These are phyloP conservation scores for Pleurotus platypus DNA, from an alignment of 768 basidiomycete species.

Conservation along the genomic window DNA sequence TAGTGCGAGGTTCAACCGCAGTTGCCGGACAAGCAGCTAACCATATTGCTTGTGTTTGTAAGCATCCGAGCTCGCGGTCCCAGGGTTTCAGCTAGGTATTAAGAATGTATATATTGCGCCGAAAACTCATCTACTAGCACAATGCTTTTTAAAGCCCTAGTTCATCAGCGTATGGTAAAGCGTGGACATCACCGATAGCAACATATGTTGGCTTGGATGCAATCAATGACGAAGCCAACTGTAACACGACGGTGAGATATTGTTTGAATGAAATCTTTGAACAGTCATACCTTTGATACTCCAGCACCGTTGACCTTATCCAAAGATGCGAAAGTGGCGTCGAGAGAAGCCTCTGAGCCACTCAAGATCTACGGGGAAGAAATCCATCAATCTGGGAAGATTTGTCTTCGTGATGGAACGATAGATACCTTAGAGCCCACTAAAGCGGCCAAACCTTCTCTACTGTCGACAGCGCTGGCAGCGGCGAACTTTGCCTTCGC, in stretches of 20 bases:
- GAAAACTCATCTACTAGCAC: conserved; percentile 3
- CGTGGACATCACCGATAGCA: conserved; percentile 72
- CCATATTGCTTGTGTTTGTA: too few relatives aligned
- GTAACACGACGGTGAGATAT: neutral
- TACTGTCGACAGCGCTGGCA: conserved; percentile 64
- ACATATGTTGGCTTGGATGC: conserved; percentile 84
- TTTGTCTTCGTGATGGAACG: neutral
- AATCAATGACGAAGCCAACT: conserved; percentile 67
- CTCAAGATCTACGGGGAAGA: conserved; percentile 51
- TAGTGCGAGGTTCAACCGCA: too few relatives aligned
- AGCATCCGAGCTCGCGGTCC: too few relatives aligned
- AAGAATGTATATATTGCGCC: neutral
- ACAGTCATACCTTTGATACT: conserved; percentile 62
- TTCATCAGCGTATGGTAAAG: conserved; percentile 83
- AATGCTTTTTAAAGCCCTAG: conserved; percentile 57
- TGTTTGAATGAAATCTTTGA: too few relatives aligned
- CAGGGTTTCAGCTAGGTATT: neutral
- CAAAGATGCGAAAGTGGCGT: conserved; percentile 60
- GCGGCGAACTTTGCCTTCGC: conserved; percentile 87
- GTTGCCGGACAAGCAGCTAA: too few relatives aligned
- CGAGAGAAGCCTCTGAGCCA: conserved; percentile 48
- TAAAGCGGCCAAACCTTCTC: conserved; percentile 60
- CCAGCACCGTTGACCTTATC: conserved; percentile 65
- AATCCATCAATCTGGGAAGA: neutral
- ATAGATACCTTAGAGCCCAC: conserved; percentile 62